Percentiles rank a stretch among this genome's conserved stretches.
Evolutionary conservation across 371 early-diverging fungal genomes (phyloP).

Genomic region (Funneliformis caledonium): DNA sequence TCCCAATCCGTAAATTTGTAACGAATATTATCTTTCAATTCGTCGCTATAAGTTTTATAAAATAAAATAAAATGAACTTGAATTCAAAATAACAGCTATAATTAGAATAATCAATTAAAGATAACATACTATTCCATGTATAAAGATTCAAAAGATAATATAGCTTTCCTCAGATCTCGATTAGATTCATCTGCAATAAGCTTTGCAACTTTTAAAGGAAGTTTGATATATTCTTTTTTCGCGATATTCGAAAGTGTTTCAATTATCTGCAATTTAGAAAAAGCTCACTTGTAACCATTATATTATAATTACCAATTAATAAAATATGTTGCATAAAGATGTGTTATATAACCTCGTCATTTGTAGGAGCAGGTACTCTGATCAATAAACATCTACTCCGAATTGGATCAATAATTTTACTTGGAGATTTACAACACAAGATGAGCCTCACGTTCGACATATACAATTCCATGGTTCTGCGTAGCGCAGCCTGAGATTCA

Average conservation of each 20-base stretch:
- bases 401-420: slow-evolving; percentile 95
- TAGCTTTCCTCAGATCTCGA: slow-evolving; percentile 90
- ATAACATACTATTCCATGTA: slow-evolving; percentile 39
- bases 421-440: slow-evolving; percentile 89
- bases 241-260: slow-evolving; percentile 74
- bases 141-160: slow-evolving; percentile 92
- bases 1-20: slow-evolving; percentile 92
- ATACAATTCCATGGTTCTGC: slow-evolving; percentile 99
- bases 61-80: background rate
- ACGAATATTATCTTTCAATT: slow-evolving; percentile 61
- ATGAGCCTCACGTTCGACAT: slow-evolving; percentile 93
- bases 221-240: slow-evolving; percentile 71
- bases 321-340: background rate
- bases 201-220: slow-evolving; percentile 69
- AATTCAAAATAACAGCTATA: background rate
- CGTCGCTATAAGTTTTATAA: slow-evolving; percentile 44
- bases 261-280: slow-evolving; percentile 53
- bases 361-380: slow-evolving; percentile 85
- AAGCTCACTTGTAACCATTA: background rate
- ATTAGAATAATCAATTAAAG: background rate
- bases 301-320: background rate
- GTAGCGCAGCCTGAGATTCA: slow-evolving; percentile 98
- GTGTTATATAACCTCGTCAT: slow-evolving; percentile 61
- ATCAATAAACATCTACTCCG: slow-evolving; percentile 94
- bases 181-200: slow-evolving; percentile 72